Percentiles rank a stretch among this genome's conserved stretches.
phyloP scores from a whole-genome alignment of 1,284 basidiomycete species.

The Vanrija sp. region DNA sequence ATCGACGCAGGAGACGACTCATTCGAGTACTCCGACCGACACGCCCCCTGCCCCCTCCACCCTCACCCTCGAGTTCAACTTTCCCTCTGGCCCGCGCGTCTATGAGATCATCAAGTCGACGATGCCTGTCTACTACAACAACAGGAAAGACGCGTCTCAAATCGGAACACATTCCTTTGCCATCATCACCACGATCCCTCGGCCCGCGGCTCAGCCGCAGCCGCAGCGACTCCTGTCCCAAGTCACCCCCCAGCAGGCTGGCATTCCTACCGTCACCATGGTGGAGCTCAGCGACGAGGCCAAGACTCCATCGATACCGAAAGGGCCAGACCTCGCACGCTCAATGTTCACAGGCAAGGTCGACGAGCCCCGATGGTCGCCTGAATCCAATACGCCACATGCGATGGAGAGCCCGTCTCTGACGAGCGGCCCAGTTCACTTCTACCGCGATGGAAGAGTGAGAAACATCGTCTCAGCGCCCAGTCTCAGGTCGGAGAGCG shows the following conservation, averaged over 20 bases:
- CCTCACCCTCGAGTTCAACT: constrained; percentile 24
- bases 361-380: no score
- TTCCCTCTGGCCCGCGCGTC: constrained; percentile 16
- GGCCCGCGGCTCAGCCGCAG: background rate
- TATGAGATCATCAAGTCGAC: constrained; percentile 34
- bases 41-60: constrained; percentile 21
- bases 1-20: background rate
- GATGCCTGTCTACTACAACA: constrained; percentile 22
- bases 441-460: constrained; percentile 5
- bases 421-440: background rate
- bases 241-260: no score
- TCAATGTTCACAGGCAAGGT: no score
- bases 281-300: no score
- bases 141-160: background rate
- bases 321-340: no score
- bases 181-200: constrained; percentile 34
- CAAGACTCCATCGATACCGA: no score
- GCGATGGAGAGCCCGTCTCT: background rate
- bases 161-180: constrained; percentile 27
- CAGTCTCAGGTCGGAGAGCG: background rate
- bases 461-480: background rate
- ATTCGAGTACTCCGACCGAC: background rate
- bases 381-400: background rate
- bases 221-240: no score
- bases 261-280: no score